Evolutionary conservation across 2,329 filamentous ascomycete species (phyloP).

Genomic region (Ascochyta fabae): DNA sequence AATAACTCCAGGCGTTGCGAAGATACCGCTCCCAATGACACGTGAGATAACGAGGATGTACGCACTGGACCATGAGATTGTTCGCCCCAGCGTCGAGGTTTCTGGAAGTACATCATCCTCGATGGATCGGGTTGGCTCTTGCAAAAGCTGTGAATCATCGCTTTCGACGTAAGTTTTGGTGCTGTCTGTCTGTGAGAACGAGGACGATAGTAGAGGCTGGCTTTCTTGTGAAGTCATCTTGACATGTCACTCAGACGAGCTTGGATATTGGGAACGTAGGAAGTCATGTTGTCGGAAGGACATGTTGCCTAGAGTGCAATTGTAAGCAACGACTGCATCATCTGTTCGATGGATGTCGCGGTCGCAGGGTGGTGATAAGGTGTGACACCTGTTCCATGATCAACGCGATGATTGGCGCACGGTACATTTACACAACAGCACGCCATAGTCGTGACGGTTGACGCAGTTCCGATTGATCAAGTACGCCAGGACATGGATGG

Average conservation of each 20-base stretch:
- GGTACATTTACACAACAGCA: conserved; percentile 6
- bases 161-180: conserved; percentile 23
- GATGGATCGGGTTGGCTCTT: conserved; percentile 41
- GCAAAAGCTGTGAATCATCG: conserved; percentile 24
- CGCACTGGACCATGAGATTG: conserved; percentile 67
- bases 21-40: conserved; percentile 74
- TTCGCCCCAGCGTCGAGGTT: conserved; percentile 64
- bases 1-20: conserved; percentile 73
- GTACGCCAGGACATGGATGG: neutral
- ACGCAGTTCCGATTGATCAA: neutral
- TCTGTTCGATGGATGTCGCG: conserved; percentile 9
- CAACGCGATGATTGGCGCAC: conserved; percentile 12
- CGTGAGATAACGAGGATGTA: conserved; percentile 73
- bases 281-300: neutral
- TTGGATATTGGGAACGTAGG: neutral
- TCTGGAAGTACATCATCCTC: conserved; percentile 68
- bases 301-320: conserved; percentile 18
- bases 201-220: conserved; percentile 33
- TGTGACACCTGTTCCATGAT: conserved; percentile 6
- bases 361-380: conserved; percentile 1
- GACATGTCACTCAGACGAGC: neutral
- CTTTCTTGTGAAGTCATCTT: conserved; percentile 24
- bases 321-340: conserved; percentile 37
- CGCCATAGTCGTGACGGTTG: conserved; percentile 9
- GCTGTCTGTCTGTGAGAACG: conserved; percentile 22